phyloP scores from a whole-genome alignment of 768 basidiomycete species.

The Mrakia hoshinonis region DNA sequence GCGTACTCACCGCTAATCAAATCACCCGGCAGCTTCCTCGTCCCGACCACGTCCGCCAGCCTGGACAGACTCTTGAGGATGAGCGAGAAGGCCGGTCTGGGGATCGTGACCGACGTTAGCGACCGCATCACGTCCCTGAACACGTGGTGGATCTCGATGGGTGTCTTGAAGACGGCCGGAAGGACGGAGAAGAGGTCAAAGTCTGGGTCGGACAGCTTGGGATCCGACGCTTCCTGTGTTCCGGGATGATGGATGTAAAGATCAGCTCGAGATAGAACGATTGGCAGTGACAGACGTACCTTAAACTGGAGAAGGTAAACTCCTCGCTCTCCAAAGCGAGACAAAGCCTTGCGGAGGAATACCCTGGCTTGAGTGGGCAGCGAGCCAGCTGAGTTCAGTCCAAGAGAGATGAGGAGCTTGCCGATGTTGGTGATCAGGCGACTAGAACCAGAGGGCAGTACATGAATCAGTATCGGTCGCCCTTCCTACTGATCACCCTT shows the following conservation, averaged over 20 bases:
- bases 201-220: background rate
- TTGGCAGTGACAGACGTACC: background rate
- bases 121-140: background rate
- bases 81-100: background rate
- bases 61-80: background rate
- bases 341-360: constrained; percentile 48
- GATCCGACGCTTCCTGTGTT: constrained; percentile 8
- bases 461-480: background rate
- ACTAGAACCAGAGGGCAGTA: background rate
- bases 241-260: background rate
- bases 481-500: constrained; percentile 42
- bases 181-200: background rate
- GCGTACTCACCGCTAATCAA: background rate
- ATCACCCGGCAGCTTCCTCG: background rate
- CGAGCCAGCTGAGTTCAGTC: constrained; percentile 51
- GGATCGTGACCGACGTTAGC: background rate
- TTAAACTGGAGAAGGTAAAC: constrained; percentile 6
- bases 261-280: background rate
- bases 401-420: constrained; percentile 47
- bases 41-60: background rate
- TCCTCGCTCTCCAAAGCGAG: background rate
- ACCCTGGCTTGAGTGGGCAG: constrained; percentile 52
- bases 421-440: constrained; percentile 48
- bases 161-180: background rate
- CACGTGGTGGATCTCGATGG: background rate